Evolutionary conservation across 495 filamentous ascomycete species (phyloP).

Genomic region (Patellaria atrata): DNA sequence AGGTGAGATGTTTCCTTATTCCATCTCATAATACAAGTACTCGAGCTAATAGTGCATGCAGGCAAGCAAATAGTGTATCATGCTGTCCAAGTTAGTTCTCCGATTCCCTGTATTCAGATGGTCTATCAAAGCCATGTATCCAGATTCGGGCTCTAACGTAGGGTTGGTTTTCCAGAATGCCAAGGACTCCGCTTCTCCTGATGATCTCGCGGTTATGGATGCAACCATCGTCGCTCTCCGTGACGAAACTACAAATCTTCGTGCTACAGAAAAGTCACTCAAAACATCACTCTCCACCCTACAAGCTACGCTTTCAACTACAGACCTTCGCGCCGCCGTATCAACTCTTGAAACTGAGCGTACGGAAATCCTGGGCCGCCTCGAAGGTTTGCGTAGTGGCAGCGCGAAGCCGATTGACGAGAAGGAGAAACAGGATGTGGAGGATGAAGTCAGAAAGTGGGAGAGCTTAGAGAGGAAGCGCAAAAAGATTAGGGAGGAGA

Average conservation of each 20-base stretch:
- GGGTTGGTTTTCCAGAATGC: slow-evolving; percentile 22
- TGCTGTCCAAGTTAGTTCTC: slow-evolving; percentile 32
- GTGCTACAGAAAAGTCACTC: slow-evolving; percentile 37
- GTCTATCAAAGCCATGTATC: no score
- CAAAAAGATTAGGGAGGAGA: slow-evolving; percentile 30
- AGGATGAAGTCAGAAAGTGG: slow-evolving; percentile 41
- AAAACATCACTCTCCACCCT: slow-evolving; percentile 35
- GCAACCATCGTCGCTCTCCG: slow-evolving; percentile 37
- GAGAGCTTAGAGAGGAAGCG: slow-evolving; percentile 30
- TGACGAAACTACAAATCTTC: slow-evolving; percentile 33
- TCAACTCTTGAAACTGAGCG: slow-evolving; percentile 34
- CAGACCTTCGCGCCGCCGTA: slow-evolving; percentile 36
- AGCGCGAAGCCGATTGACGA: slow-evolving; percentile 31
- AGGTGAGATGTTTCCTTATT: slow-evolving; percentile 26
- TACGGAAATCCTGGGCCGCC: slow-evolving; percentile 25
- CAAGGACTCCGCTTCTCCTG: slow-evolving; percentile 31
- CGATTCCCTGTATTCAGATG: background rate
- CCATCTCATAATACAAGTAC: background rate
- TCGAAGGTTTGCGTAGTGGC: slow-evolving; percentile 29
- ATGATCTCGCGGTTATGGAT: slow-evolving; percentile 34
- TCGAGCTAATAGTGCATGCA: slow-evolving; percentile 14
- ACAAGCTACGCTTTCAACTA: slow-evolving; percentile 35
- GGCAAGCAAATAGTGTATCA: slow-evolving; percentile 55
- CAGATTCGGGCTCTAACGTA: background rate
- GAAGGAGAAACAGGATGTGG: slow-evolving; percentile 34